Evolutionary conservation across 1,284 basidiomycete species (phyloP).

Genomic region (Austropuccinia psidii): DNA sequence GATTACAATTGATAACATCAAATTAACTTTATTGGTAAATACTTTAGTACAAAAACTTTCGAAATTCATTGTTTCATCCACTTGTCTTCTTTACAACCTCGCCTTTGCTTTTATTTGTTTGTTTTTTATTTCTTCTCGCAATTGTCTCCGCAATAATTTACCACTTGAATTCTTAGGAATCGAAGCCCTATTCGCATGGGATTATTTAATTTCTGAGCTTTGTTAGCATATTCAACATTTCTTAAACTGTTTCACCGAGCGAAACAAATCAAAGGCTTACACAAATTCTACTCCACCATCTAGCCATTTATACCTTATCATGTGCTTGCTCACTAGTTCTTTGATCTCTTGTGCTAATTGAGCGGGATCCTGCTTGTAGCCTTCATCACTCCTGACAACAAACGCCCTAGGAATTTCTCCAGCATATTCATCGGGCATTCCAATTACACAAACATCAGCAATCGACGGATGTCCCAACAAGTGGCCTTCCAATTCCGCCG

Average conservation of each 20-base stretch:
- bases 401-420: constrained; percentile 59
- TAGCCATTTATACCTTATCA: constrained; percentile 63
- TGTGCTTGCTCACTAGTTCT: constrained; percentile 62
- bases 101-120: too few relatives aligned
- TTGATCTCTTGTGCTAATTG: constrained; percentile 39
- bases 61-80: too few relatives aligned
- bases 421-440: constrained; percentile 65
- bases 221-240: neutral
- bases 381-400: neutral
- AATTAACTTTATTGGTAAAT: too few relatives aligned
- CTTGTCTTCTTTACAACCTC: too few relatives aligned
- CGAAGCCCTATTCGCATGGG: neutral
- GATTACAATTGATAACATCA: too few relatives aligned
- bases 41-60: too few relatives aligned
- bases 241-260: neutral
- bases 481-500: constrained; percentile 10
- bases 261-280: constrained; percentile 49
- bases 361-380: neutral
- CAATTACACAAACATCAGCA: constrained; percentile 64
- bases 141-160: neutral
- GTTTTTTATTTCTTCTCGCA: too few relatives aligned
- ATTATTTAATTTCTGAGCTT: neutral
- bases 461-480: neutral
- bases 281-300: constrained; percentile 62
- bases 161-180: constrained; percentile 20